Evolutionary conservation across 1,284 basidiomycete genomes (phyloP), one percentile per base, ranked within the genome.

Genomic region (Pseudomicrostroma phylloplanum): DNA sequence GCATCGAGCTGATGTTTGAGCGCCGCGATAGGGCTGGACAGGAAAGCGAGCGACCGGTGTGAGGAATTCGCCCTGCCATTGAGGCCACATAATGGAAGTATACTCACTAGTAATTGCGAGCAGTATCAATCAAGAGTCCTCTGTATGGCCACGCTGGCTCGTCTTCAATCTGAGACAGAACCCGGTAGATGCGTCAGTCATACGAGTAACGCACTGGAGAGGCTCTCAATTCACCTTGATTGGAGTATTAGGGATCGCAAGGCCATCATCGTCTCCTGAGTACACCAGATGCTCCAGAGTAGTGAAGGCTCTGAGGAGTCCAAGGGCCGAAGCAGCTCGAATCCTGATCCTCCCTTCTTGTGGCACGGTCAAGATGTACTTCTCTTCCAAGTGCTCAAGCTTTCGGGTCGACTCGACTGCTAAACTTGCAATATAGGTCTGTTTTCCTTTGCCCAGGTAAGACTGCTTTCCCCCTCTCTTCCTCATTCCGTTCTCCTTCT

Each of bases 81-180:
- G 9, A 36, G 30, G 30, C 4, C 30, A 36, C 4, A 36, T 36
- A 9, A 3, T 3, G 30, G 4, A 4, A 36, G 3, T 3, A 36
- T 3, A 36, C 30, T 36, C 30, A 36, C 30, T 69, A 86, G 82
- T 78, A 89, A 77, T 88, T 85, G 11, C 88, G 81, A 1, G 87
- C 80, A 0, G 88, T 93, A 71, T 96, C 92, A 11, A 96, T 83
- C 82, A 89, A 84, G 58, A 94, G 82, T 1, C 90, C 90, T 25
- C 92, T 76, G 74, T 70, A 76, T 0, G 80, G 74, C 61, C 82
- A 83, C 0, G 79, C 79, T 0, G 82, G 81, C 21, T 67, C 62
- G 66, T 83, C 83, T 0, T 64, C n/a, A 55, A 83, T 36, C 30
- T 36, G 30, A 4, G 30, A 36, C 3, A 36, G 9, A 36, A 36